A percentile compares a stretch with the other conserved stretches of the same genome.
These are phyloP conservation scores for Heterobasidion annosum DNA, from an alignment of 1,284 basidiomycete genomes.

Conservation along the genomic window DNA sequence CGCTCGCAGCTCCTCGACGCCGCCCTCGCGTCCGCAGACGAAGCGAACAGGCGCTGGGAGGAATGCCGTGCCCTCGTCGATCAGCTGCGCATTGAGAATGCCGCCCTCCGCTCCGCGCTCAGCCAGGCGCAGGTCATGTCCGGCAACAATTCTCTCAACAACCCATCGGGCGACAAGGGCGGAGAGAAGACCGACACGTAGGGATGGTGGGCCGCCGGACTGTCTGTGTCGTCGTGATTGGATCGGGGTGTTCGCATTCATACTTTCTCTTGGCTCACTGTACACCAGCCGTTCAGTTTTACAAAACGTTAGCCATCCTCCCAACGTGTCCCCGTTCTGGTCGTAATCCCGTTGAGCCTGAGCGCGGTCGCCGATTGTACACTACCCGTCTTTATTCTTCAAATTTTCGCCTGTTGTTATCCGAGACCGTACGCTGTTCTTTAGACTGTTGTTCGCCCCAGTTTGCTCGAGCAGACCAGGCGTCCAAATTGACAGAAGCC, in stretches of 20 bases:
- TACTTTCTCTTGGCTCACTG: neutral
- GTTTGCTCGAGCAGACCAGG: too few relatives aligned
- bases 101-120: conserved; percentile 44
- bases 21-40: conserved; percentile 73
- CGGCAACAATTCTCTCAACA: neutral
- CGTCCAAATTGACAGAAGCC: too few relatives aligned
- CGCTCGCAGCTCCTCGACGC: conserved; percentile 75
- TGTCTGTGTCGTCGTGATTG: neutral
- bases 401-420: neutral
- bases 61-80: conserved; percentile 76
- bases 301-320: too few relatives aligned
- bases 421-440: neutral
- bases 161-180: neutral
- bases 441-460: too few relatives aligned
- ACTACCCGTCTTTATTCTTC: neutral
- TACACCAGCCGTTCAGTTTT: too few relatives aligned
- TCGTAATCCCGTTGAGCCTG: neutral
- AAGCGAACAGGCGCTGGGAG: conserved; percentile 79
- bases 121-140: conserved; percentile 26
- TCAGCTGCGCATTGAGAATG: conserved; percentile 73
- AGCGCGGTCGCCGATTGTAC: neutral
- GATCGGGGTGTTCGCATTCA: neutral
- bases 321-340: neutral
- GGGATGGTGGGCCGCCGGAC: neutral
- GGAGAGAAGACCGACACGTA: neutral